These are phyloP conservation scores for Eleusine coracana DNA, from an alignment of 176 grass and related monocot species.

Conservation along the genomic window DNA sequence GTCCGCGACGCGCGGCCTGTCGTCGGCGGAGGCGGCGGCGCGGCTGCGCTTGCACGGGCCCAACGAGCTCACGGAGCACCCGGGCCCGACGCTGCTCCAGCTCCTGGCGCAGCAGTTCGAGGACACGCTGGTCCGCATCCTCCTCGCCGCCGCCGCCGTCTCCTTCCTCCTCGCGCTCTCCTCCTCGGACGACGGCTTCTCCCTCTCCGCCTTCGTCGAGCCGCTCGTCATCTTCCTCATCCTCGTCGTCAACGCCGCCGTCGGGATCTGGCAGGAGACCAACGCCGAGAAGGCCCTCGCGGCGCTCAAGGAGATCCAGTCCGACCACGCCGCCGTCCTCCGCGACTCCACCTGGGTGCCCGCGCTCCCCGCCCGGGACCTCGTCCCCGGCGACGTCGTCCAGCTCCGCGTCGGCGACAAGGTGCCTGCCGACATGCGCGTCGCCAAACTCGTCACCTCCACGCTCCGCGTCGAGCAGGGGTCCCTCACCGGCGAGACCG, in stretches of 20 bases:
- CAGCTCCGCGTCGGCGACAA: conserved; percentile 82
- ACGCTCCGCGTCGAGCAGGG: conserved; percentile 88
- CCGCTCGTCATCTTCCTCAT: conserved; percentile 97
- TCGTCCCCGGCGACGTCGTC: conserved; percentile 85
- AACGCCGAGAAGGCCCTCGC: conserved; percentile 90
- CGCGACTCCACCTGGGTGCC: conserved; percentile 60
- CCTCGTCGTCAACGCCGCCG: conserved; percentile 84
- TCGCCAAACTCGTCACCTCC: conserved; percentile 65
- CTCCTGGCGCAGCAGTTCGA: conserved; percentile 75
- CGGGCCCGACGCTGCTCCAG: conserved; percentile 68
- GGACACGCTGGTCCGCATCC: conserved; percentile 90
- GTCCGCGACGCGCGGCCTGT: conserved; percentile 28
- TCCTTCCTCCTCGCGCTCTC: conserved; percentile 85
- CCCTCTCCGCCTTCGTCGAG: conserved; percentile 83
- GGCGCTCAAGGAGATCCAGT: conserved; percentile 88
- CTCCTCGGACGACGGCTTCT: conserved; percentile 36
- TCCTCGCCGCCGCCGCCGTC: conserved; percentile 77
- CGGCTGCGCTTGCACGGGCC: conserved; percentile 41
- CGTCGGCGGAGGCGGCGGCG: conserved; percentile 40
- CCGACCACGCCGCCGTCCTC: conserved; percentile 68
- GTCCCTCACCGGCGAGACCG: conserved; percentile 86
- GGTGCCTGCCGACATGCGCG: conserved; percentile 89
- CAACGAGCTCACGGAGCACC: conserved; percentile 88
- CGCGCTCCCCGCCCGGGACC: conserved; percentile 55
- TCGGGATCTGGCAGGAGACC: conserved; percentile 91